Conservation (phyloP, 495 filamentous ascomycete genomes). For the Jackrogersella minutella region DNA sequence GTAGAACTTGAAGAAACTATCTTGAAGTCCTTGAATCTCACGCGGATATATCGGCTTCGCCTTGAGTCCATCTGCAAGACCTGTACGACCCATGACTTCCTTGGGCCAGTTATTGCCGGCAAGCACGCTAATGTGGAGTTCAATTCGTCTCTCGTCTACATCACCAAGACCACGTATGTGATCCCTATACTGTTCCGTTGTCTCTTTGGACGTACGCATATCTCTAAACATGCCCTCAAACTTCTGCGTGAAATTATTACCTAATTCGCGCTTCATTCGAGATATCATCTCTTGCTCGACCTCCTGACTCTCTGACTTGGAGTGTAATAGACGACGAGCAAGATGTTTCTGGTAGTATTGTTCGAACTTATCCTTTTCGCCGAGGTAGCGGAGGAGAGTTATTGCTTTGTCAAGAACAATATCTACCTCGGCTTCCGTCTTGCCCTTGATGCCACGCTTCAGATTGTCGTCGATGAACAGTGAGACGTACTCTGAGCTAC, state of each 20-base stretch:
- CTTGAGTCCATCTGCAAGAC: slow-evolving; percentile 58
- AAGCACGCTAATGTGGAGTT: slow-evolving; percentile 83
- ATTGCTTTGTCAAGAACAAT: slow-evolving; percentile 88
- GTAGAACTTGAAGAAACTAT: slow-evolving; percentile 92
- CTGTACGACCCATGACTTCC: slow-evolving; percentile 71
- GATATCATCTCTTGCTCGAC: slow-evolving; percentile 95
- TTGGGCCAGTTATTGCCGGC: slow-evolving; percentile 95
- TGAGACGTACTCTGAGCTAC: slow-evolving; percentile 90
- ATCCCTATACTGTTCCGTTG: slow-evolving; percentile 76
- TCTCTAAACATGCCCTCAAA: slow-evolving; percentile 99
- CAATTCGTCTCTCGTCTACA: slow-evolving; percentile 70
- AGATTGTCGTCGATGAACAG: slow-evolving; percentile 97
- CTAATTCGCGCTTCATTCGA: slow-evolving; percentile 94
- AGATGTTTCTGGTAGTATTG: slow-evolving; percentile 98
- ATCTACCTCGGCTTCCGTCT: slow-evolving; percentile 92
- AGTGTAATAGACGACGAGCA: slow-evolving; percentile 81
- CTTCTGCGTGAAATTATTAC: slow-evolving; percentile 90
- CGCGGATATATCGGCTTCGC: slow-evolving; percentile 73
- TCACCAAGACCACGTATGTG: slow-evolving; percentile 71
- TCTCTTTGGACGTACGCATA: slow-evolving; percentile 87
- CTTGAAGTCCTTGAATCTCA: slow-evolving; percentile 77
- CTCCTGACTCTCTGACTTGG: slow-evolving; percentile 85
- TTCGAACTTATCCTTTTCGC: slow-evolving; percentile 95
- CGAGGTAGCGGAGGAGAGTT: slow-evolving; percentile 81
- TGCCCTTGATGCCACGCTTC: slow-evolving; percentile 90